Base-by-base conservation (phyloP, 768 basidiomycete species). In the Amanita thiersii region DNA sequence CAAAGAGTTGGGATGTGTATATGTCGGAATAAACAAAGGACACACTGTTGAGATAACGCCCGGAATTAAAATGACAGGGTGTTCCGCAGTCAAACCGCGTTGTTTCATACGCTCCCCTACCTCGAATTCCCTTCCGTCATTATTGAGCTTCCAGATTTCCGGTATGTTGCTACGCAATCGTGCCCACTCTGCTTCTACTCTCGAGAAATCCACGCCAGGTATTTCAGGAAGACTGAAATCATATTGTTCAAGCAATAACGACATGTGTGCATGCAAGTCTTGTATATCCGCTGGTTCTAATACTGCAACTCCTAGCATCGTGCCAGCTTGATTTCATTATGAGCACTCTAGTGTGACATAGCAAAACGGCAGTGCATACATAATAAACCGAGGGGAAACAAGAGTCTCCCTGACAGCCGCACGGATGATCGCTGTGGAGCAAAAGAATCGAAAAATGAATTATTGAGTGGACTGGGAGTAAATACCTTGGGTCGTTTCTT, bases 1-100 rank as follows among this genome's bases (percentile, higher is more conserved):
- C 19, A 18, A 15, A 18, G 18, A 21, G 20, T 1, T 28, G 21
- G 32, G 10, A 25, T 20, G 36, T n/a, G 34, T 17, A 41, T 35
- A 28, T 18, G 24, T 8, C 18, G n/a, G 17, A 24, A 26, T 11
- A 24, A 33, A 23, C 26, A 39, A 11, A 17, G 19, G 17, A 58
- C 76, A 40, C 46, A 85, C 86, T 1, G 91, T 93, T 1, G 88
- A 91, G 26, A 93, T 79, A 38, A 94, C 82, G 1, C 91, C 91
- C 3, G 92, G 91, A 18, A 93, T 73, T n/a, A 96, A 64, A 2
- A 94, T 70, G 9, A 93, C 75, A 1, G 92, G 91, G 56, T 86
- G 70, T 41, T 81, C 61, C 4, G 87, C 88, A 39, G 63, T 66
- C 39, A 87, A 60, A 1, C 82, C 83, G 31, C 77, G 70, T 3